Conservation (phyloP, 2,329 filamentous ascomycete species). For the Claviceps pazoutovae region DNA sequence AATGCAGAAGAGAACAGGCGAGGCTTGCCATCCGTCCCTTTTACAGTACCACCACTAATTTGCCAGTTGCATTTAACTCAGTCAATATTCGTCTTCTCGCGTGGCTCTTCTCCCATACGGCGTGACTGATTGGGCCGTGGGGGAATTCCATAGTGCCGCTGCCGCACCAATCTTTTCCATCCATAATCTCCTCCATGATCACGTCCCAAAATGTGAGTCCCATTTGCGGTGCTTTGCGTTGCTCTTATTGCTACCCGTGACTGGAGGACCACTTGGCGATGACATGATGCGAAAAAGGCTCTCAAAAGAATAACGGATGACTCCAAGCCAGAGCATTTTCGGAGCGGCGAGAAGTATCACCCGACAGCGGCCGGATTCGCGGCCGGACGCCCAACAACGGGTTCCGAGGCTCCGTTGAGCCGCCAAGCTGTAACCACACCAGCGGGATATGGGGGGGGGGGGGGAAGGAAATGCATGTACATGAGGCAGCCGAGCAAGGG, state of each 20-base stretch:
- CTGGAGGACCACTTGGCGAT: not conserved
- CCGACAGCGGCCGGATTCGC: not conserved
- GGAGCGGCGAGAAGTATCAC: not conserved
- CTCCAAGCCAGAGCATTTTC: not conserved
- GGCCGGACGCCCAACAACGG: not conserved
- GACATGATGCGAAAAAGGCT: not conserved
- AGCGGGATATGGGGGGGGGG: not conserved
- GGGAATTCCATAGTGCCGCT: not conserved
- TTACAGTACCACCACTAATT: too few relatives aligned
- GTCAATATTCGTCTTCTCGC: too few relatives aligned
- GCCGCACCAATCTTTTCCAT: too few relatives aligned
- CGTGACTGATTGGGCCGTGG: not conserved
- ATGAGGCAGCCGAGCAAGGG: not conserved
- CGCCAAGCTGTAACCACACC: not conserved
- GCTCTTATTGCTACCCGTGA: not conserved
- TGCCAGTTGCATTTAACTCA: too few relatives aligned
- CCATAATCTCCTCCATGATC: too few relatives aligned
- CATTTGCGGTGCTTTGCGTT: too few relatives aligned
- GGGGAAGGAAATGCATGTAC: not conserved
- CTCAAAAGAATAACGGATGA: not conserved
- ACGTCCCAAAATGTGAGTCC: too few relatives aligned
- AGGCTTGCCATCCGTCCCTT: too few relatives aligned
- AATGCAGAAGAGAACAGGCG: too few relatives aligned
- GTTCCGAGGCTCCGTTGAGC: not conserved
- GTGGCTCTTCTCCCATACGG: too few relatives aligned